phyloP scores from a whole-genome alignment of 2,329 filamentous ascomycete genomes.

The Fusarium compactum region DNA sequence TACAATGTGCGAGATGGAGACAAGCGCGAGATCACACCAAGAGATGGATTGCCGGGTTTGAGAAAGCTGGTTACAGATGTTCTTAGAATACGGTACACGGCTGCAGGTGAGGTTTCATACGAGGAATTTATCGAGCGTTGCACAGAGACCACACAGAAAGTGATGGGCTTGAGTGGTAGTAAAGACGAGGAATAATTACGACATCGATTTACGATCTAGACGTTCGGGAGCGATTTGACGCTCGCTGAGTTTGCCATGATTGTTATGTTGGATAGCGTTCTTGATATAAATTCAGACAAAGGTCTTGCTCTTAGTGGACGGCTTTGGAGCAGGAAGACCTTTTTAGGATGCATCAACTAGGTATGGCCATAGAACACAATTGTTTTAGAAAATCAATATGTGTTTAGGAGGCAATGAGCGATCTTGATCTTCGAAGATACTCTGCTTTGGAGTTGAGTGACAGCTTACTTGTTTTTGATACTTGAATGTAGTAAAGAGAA shows the following conservation, averaged over 20 bases:
- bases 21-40: conserved; percentile 39
- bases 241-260: not conserved
- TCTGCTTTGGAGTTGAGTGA: not conserved
- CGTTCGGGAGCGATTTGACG: not conserved
- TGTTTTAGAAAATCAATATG: not conserved
- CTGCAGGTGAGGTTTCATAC: not conserved
- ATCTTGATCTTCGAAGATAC: not conserved
- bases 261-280: not conserved
- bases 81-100: conserved; percentile 38
- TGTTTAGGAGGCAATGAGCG: not conserved
- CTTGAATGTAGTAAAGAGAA: not conserved
- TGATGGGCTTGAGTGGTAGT: conserved; percentile 1
- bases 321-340: not conserved
- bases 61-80: conserved; percentile 30
- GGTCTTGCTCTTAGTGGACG: not conserved
- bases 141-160: conserved; percentile 9
- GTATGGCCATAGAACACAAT: not conserved
- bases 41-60: conserved; percentile 10
- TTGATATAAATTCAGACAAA: not conserved
- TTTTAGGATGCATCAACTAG: not conserved
- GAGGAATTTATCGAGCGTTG: conserved; percentile 31
- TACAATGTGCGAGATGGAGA: conserved; percentile 48
- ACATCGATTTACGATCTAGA: not conserved
- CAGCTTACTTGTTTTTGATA: not conserved
- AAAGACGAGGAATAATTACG: not conserved